Percentiles rank a stretch among this genome's conserved stretches.
Conservation (phyloP, 1,139 yeast species). For the Debaryomycetaceae sp. region DNA sequence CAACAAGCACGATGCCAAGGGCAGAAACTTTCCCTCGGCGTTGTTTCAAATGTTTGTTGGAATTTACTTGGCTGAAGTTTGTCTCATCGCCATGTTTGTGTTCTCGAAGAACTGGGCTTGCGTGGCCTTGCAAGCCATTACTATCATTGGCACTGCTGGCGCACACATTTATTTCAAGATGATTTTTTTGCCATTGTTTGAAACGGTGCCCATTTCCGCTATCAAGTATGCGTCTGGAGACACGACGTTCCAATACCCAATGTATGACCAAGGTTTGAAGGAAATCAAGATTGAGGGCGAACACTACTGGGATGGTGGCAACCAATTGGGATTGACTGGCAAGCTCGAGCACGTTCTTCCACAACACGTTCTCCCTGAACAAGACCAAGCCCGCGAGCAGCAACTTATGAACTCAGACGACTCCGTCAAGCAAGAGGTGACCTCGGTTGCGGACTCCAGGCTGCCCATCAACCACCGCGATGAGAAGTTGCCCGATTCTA, state of each 20-base stretch:
- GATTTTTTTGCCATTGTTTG: conserved; percentile 58
- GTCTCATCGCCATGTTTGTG: conserved; percentile 62
- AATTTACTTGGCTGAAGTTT: conserved; percentile 61
- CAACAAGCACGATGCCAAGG: conserved; percentile 52
- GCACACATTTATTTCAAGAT: conserved; percentile 55
- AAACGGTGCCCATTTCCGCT: conserved; percentile 72
- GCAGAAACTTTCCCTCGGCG: conserved; percentile 63
- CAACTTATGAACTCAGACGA: conserved; percentile 16
- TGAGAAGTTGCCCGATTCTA: conserved; percentile 6
- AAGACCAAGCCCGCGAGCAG: conserved; percentile 10
- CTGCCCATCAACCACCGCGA: conserved; percentile 7
- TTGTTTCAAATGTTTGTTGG: conserved; percentile 64
- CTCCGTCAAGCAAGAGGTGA: conserved; percentile 14
- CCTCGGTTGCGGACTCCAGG: conserved; percentile 8
- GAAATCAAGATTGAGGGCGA: conserved; percentile 56
- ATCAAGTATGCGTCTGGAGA: conserved; percentile 57
- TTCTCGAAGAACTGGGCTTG: conserved; percentile 74
- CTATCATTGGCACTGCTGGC: conserved; percentile 46
- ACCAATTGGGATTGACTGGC: conserved; percentile 31
- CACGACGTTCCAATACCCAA: conserved; percentile 43
- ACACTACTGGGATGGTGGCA: conserved; percentile 45
- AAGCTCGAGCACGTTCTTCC: conserved; percentile 26
- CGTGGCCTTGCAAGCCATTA: conserved; percentile 56
- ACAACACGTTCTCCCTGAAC: conserved; percentile 3
- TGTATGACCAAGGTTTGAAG: conserved; percentile 56